Percentiles rank a stretch among this genome's conserved stretches.
Evolutionary conservation across 2,329 filamentous ascomycete species (phyloP).

Genomic region (Cladosporium sp.): DNA sequence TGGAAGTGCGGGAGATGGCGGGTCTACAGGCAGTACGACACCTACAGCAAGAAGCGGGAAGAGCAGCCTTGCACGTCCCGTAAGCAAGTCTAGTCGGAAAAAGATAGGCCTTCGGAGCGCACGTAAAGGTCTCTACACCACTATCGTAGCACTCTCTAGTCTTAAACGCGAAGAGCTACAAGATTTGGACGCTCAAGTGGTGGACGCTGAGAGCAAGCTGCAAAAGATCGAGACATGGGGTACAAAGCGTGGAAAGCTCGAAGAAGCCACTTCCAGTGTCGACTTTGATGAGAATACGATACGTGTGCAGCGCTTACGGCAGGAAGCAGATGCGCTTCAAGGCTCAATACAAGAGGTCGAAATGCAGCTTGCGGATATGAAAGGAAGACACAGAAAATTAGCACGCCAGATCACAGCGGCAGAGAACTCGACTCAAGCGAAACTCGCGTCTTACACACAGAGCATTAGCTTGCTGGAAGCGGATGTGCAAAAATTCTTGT

Average conservation of each 20-base stretch:
- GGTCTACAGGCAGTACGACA: constrained; percentile 48
- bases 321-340: constrained; percentile 52
- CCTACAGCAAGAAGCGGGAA: constrained; percentile 41
- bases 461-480: constrained; percentile 63
- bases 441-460: constrained; percentile 66
- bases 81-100: constrained; percentile 50
- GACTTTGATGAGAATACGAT: constrained; percentile 55
- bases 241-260: constrained; percentile 52
- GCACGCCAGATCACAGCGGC: constrained; percentile 58
- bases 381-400: constrained; percentile 57
- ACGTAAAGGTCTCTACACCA: constrained; percentile 59
- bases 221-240: constrained; percentile 56
- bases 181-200: constrained; percentile 54
- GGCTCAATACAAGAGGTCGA: constrained; percentile 64
- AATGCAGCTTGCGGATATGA: constrained; percentile 58
- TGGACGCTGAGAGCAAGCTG: constrained; percentile 55
- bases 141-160: constrained; percentile 60
- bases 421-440: constrained; percentile 63
- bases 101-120: constrained; percentile 56
- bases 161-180: constrained; percentile 67
- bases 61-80: constrained; percentile 27
- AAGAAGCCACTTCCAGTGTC: constrained; percentile 52
- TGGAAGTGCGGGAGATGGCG: constrained; percentile 37
- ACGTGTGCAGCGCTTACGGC: constrained; percentile 48
- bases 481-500: constrained; percentile 57